Conservation (phyloP, 345 rosid species). For the Eucalyptus shirleyi region DNA sequence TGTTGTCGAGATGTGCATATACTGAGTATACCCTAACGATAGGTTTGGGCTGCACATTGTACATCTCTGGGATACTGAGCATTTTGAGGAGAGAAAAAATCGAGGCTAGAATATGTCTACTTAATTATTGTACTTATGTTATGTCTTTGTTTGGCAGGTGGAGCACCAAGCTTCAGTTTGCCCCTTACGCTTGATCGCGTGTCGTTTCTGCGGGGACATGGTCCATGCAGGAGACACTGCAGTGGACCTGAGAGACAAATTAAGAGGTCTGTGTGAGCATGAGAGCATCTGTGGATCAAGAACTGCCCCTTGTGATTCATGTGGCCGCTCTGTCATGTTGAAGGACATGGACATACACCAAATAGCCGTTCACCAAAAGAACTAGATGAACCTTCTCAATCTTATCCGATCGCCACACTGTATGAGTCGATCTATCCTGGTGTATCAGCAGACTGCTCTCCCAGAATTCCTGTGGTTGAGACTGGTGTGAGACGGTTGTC, state of each 20-base stretch:
- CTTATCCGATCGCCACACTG: not conserved
- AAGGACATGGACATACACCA: conserved; percentile 98
- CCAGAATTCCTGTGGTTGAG: not conserved
- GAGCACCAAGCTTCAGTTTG: conserved; percentile 73
- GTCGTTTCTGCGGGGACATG: conserved; percentile 93
- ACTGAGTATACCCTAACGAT: not conserved
- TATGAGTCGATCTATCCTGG: not conserved
- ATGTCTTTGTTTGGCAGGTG: conserved; percentile 26
- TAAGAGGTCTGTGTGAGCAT: conserved; percentile 88
- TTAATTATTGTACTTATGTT: not conserved
- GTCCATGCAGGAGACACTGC: conserved; percentile 78
- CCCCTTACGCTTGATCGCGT: conserved; percentile 57
- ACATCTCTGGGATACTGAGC: not conserved
- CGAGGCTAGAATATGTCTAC: not conserved
- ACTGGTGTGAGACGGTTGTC: not conserved
- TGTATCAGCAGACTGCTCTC: not conserved
- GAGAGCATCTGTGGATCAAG: conserved; percentile 92
- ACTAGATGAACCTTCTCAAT: conserved; percentile 1
- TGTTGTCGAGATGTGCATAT: not conserved
- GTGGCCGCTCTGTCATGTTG: conserved; percentile 92
- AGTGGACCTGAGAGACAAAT: conserved; percentile 53
- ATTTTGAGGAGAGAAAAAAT: not conserved
- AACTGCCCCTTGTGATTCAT: conserved; percentile 88
- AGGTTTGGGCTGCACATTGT: not conserved
- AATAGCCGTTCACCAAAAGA: conserved; percentile 76